A percentile compares a stretch with the other conserved stretches of the same genome.
phyloP scores from a whole-genome alignment of 2,329 filamentous ascomycete species.

The Hymenoscyphus fructigenus region DNA sequence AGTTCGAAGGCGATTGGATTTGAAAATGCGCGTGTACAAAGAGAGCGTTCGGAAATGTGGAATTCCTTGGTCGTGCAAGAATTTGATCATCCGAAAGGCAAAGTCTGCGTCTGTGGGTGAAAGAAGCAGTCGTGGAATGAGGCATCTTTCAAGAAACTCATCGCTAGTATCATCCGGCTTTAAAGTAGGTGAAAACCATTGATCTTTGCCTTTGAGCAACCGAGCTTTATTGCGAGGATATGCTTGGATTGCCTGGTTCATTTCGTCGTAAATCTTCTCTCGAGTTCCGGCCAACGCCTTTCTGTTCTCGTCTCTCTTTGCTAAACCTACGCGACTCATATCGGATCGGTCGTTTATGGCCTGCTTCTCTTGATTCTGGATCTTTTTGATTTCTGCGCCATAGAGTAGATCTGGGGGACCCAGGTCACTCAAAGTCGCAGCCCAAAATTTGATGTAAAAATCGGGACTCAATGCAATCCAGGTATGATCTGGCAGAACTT shows the following conservation, averaged over 20 bases:
- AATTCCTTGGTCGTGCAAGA: slow-evolving; percentile 79
- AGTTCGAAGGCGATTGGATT: slow-evolving; percentile 73
- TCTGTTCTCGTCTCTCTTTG: slow-evolving; percentile 68
- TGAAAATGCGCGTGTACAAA: slow-evolving; percentile 81
- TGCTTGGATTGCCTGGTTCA: slow-evolving; percentile 65
- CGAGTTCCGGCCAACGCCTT: slow-evolving; percentile 67
- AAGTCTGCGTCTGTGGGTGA: slow-evolving; percentile 88
- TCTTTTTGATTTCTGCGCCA: slow-evolving; percentile 67
- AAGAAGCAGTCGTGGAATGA: slow-evolving; percentile 82
- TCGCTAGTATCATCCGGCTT: slow-evolving; percentile 70
- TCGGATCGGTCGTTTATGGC: slow-evolving; percentile 72
- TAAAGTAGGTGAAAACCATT: slow-evolving; percentile 71
- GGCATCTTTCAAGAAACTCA: slow-evolving; percentile 81
- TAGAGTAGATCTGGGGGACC: slow-evolving; percentile 76
- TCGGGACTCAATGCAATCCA: slow-evolving; percentile 72
- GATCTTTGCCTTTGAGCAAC: slow-evolving; percentile 71
- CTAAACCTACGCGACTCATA: slow-evolving; percentile 63
- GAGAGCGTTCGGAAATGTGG: slow-evolving; percentile 85
- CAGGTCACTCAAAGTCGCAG: slow-evolving; percentile 79
- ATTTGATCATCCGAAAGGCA: slow-evolving; percentile 81
- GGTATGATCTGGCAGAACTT: slow-evolving; percentile 58
- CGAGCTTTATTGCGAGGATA: slow-evolving; percentile 67
- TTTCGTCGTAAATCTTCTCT: slow-evolving; percentile 70
- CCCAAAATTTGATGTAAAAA: slow-evolving; percentile 92
- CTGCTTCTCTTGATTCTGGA: slow-evolving; percentile 65